phyloP scores from a whole-genome alignment of 2,329 filamentous ascomycete species.

The Anthostomella pinea region DNA sequence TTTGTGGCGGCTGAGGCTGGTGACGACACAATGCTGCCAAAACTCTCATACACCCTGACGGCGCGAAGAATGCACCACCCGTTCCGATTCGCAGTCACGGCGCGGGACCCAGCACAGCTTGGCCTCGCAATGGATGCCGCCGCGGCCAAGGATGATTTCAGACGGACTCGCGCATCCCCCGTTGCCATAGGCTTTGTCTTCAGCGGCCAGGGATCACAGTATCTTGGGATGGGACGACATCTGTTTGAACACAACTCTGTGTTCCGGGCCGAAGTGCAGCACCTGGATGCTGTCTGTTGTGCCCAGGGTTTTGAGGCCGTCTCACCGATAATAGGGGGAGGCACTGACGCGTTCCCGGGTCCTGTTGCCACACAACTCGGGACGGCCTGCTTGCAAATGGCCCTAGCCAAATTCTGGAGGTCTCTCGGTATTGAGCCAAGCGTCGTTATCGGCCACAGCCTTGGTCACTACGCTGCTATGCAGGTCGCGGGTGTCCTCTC shows the following conservation, averaged over 20 bases:
- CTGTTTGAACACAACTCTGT: conserved; percentile 11
- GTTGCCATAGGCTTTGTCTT: conserved; percentile 33
- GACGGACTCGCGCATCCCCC: conserved; percentile 32
- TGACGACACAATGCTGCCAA: conserved; percentile 45
- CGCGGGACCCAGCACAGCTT: too few relatives aligned
- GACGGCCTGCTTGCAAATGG: conserved; percentile 48
- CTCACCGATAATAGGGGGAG: too few relatives aligned
- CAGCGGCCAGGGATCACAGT: conserved; percentile 23
- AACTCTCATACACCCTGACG: conserved; percentile 63
- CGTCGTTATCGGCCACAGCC: conserved; percentile 56
- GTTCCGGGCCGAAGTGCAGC: conserved; percentile 42
- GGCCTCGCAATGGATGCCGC: conserved; percentile 41
- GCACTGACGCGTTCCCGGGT: conserved; percentile 37
- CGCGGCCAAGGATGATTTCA: conserved; percentile 34
- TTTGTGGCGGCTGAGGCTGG: conserved; percentile 48
- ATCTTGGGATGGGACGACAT: conserved; percentile 14
- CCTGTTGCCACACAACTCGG: conserved; percentile 48
- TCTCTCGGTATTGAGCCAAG: conserved; percentile 48
- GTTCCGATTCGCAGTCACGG: too few relatives aligned
- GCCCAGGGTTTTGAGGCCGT: conserved; percentile 33
- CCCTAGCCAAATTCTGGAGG: conserved; percentile 48
- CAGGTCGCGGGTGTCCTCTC: conserved; percentile 66
- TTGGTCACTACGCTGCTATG: conserved; percentile 70
- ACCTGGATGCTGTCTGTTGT: conserved; percentile 55
- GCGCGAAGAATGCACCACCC: conserved; percentile 58